phyloP scores from a whole-genome alignment of 2,329 filamentous ascomycete species.

The Penicillium sp. region DNA sequence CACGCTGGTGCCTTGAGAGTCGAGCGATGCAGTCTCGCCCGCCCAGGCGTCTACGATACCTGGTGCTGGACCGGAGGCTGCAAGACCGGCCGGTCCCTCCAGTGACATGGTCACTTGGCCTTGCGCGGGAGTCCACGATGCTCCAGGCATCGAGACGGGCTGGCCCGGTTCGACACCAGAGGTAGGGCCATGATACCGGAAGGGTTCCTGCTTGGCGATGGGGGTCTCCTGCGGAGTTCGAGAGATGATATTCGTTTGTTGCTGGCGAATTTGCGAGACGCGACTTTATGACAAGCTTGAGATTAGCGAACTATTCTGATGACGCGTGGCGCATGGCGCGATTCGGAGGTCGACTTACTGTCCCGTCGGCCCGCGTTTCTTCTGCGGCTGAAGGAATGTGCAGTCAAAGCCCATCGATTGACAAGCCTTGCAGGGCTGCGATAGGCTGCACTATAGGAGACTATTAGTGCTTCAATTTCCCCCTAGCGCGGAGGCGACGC shows the following conservation, averaged over 20 bases:
- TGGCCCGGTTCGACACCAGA: constrained; percentile 23
- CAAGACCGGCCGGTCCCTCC: constrained; percentile 23
- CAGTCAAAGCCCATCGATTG: constrained; percentile 43
- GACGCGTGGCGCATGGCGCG: constrained; percentile 9
- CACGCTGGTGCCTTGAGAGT: constrained; percentile 24
- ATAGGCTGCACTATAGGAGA: constrained; percentile 40
- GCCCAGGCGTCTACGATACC: constrained; percentile 28
- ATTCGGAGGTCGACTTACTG: constrained; percentile 33
- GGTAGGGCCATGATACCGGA: constrained; percentile 28
- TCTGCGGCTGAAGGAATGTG: constrained; percentile 46
- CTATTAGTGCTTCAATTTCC: constrained; percentile 11
- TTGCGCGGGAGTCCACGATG: constrained; percentile 25
- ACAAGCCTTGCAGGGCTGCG: constrained; percentile 43
- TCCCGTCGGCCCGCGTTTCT: constrained; percentile 44
- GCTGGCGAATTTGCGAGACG: constrained; percentile 41
- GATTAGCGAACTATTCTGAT: constrained; percentile 7
- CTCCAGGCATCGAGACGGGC: constrained; percentile 23
- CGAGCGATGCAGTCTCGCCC: constrained; percentile 24
- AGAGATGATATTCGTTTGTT: constrained; percentile 31
- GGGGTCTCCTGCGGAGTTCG: constrained; percentile 20
- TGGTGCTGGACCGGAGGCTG: constrained; percentile 20
- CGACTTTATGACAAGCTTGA: constrained; percentile 29
- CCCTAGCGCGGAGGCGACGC: background rate
- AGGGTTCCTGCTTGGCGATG: constrained; percentile 20
- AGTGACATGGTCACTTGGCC: constrained; percentile 25